Conservation (phyloP, 1,284 basidiomycete species). For the Heterobasidion irregulare region DNA sequence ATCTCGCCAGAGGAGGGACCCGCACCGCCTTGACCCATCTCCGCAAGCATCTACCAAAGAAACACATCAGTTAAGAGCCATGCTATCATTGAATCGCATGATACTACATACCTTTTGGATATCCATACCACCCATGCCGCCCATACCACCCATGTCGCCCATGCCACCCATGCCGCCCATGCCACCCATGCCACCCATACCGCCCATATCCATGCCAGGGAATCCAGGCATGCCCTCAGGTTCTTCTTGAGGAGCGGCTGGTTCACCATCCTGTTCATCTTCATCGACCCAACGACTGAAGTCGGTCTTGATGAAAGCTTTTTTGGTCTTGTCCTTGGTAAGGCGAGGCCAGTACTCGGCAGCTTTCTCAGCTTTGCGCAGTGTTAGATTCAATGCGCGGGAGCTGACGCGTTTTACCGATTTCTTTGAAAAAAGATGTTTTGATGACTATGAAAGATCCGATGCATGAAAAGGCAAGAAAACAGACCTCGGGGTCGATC, state of each 20-base stretch:
- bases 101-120: conserved; percentile 23
- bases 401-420: conserved; percentile 57
- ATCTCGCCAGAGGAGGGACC: conserved; percentile 23
- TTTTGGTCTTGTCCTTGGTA: conserved; percentile 79
- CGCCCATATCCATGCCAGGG: conserved; percentile 29
- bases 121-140: conserved; percentile 22
- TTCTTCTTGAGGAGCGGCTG: conserved; percentile 34
- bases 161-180: conserved; percentile 13
- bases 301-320: conserved; percentile 82
- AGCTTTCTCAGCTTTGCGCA: conserved; percentile 75
- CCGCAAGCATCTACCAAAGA: conserved; percentile 53
- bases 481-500: conserved; percentile 62
- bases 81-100: not conserved
- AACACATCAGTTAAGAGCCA: not conserved
- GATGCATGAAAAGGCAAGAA: not conserved
- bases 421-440: conserved; percentile 33
- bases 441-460: conserved; percentile 2
- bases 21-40: conserved; percentile 30
- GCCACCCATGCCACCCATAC: conserved; percentile 26
- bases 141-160: conserved; percentile 35
- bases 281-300: conserved; percentile 93
- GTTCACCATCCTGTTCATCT: conserved; percentile 79
- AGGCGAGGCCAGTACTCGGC: conserved; percentile 86
- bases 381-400: conserved; percentile 56
- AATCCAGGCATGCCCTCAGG: conserved; percentile 33